phyloP scores from a whole-genome alignment of 352 stramenopile species.

The Phytopythium oedochilum region DNA sequence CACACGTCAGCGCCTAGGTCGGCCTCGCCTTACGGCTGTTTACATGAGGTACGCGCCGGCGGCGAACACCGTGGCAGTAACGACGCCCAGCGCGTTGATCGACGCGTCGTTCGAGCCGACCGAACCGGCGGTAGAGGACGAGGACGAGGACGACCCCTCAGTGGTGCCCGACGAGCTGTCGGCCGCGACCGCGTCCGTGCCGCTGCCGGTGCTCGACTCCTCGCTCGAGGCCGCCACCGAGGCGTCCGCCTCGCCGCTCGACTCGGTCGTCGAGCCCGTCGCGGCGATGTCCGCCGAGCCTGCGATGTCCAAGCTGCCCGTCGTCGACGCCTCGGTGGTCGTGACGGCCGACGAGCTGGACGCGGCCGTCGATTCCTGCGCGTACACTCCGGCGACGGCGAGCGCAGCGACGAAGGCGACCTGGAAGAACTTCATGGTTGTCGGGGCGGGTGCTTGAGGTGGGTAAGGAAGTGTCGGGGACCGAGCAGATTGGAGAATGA shows the following conservation, averaged over 20 bases:
- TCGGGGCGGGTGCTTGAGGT: neutral
- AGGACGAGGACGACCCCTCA: neutral
- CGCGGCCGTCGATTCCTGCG: too few relatives aligned
- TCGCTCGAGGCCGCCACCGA: neutral
- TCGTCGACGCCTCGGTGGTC: neutral
- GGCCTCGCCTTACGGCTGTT: too few relatives aligned
- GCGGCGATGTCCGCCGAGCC: too few relatives aligned
- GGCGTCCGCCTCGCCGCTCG: too few relatives aligned
- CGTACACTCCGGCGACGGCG: too few relatives aligned
- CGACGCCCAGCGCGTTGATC: neutral
- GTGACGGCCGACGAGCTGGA: too few relatives aligned
- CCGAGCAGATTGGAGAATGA: constrained; percentile 3
- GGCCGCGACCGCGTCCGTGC: neutral
- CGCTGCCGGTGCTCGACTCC: neutral
- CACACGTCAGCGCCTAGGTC: too few relatives aligned
- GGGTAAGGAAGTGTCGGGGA: neutral
- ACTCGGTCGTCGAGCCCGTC: too few relatives aligned
- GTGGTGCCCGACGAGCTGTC: neutral
- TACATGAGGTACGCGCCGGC: constrained; percentile 3
- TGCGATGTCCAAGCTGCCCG: too few relatives aligned
- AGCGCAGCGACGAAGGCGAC: too few relatives aligned
- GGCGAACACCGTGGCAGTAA: constrained; percentile 2
- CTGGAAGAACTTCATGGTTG: too few relatives aligned
- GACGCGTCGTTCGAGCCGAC: constrained; percentile 5
- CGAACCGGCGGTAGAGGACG: constrained; percentile 2